A percentile compares a stretch with the other conserved stretches of the same genome.
phyloP scores from a whole-genome alignment of 2,329 filamentous ascomycete genomes.

The Cordyceps militaris region DNA sequence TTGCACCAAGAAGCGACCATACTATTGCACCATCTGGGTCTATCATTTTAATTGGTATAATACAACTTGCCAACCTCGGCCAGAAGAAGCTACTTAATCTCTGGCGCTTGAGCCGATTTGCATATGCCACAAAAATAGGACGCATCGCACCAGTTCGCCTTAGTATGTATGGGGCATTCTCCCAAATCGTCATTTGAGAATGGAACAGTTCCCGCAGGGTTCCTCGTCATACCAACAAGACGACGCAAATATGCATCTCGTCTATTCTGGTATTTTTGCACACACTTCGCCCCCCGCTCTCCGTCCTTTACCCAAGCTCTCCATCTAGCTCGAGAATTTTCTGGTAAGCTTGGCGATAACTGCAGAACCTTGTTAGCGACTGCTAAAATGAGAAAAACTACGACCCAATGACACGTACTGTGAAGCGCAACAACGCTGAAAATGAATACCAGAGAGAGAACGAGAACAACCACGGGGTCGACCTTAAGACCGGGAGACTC shows the following conservation, averaged over 20 bases:
- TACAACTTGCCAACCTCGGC: constrained; percentile 21
- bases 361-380: constrained; percentile 30
- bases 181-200: not conserved
- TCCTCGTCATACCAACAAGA: not conserved
- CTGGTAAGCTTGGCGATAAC: constrained; percentile 94
- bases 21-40: constrained; percentile 19
- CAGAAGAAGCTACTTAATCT: not conserved
- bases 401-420: constrained; percentile 54
- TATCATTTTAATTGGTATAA: constrained; percentile 24
- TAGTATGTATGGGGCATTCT: not conserved
- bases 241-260: not conserved
- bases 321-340: constrained; percentile 62
- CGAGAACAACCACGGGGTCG: constrained; percentile 93
- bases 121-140: not conserved
- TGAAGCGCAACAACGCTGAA: constrained; percentile 97
- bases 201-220: not conserved
- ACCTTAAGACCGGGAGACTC: constrained; percentile 97
- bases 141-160: not conserved
- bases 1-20: constrained; percentile 14
- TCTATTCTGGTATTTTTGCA: not conserved
- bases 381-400: not conserved
- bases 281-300: not conserved
- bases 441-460: constrained; percentile 95
- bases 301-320: constrained; percentile 10
- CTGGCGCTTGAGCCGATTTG: not conserved